These are phyloP conservation scores for Neoboletus subvelutipes DNA, from an alignment of 768 basidiomycete species.

Conservation along the genomic window DNA sequence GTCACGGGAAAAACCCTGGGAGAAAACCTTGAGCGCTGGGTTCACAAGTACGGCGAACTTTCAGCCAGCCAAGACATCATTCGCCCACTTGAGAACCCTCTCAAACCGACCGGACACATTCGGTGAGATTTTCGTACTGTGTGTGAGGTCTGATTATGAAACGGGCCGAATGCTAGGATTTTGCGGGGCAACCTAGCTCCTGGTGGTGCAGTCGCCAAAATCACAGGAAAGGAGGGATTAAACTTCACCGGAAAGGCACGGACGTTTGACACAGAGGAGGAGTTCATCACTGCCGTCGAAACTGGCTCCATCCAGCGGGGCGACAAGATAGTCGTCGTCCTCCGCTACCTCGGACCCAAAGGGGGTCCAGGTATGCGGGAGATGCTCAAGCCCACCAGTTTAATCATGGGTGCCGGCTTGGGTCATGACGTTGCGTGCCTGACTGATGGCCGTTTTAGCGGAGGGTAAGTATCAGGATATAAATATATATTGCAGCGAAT, in stretches of 20 bases:
- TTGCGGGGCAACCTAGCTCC: constrained; percentile 91
- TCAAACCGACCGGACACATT: constrained; percentile 88
- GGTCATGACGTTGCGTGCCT: constrained; percentile 95
- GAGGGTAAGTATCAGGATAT: constrained; percentile 65
- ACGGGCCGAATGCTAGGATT: constrained; percentile 53
- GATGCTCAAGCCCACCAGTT: constrained; percentile 97
- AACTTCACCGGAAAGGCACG: constrained; percentile 90
- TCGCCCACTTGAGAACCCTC: constrained; percentile 80
- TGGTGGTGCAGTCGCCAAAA: constrained; percentile 94
- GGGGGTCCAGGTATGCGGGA: constrained; percentile 99
- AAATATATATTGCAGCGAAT: constrained; percentile 8
- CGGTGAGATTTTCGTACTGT: constrained; percentile 46
- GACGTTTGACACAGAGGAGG: constrained; percentile 88
- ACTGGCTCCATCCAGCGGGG: constrained; percentile 85
- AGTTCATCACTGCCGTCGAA: constrained; percentile 86
- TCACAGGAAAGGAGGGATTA: constrained; percentile 94
- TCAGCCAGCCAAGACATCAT: constrained; percentile 79
- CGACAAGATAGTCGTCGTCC: constrained; percentile 94
- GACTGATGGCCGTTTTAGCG: constrained; percentile 97
- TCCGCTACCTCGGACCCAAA: constrained; percentile 95
- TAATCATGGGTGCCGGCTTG: constrained; percentile 98
- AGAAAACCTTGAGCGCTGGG: constrained; percentile 92
- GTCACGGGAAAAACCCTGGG: constrained; percentile 88
- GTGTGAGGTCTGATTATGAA: constrained; percentile 2
- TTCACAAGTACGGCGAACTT: constrained; percentile 73